Evolutionary conservation across 1,139 yeast genomes (phyloP).

Genomic region (Wickerhamomyces sp.): DNA sequence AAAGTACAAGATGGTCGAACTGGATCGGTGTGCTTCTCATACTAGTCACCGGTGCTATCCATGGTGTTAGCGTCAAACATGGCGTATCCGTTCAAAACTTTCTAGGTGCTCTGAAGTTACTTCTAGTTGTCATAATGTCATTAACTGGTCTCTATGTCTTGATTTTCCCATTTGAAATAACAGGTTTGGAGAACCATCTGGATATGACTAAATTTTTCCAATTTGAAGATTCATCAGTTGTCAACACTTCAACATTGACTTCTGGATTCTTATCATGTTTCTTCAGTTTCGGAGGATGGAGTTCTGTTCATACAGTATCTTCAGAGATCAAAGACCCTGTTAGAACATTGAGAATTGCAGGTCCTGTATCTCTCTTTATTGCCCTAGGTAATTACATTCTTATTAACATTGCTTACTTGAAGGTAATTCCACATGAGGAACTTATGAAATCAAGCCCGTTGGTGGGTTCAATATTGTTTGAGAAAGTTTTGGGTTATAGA

Average conservation of each 20-base stretch:
- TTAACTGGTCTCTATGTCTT: slow-evolving; percentile 48
- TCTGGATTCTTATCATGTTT: slow-evolving; percentile 55
- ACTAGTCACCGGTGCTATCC: slow-evolving; percentile 40
- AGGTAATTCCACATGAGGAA: slow-evolving; percentile 50
- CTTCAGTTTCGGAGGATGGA: slow-evolving; percentile 65
- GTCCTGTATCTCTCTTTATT: slow-evolving; percentile 48
- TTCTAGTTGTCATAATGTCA: slow-evolving; percentile 44
- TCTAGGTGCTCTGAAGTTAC: slow-evolving; percentile 51
- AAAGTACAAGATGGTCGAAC: slow-evolving; percentile 29
- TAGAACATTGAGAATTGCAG: slow-evolving; percentile 55
- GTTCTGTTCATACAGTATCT: slow-evolving; percentile 55
- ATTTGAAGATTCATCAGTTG: slow-evolving; percentile 26
- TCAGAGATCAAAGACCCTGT: slow-evolving; percentile 58
- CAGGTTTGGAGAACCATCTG: slow-evolving; percentile 39
- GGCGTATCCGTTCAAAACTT: slow-evolving; percentile 54
- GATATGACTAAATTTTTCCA: slow-evolving; percentile 31
- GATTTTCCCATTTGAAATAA: slow-evolving; percentile 37
- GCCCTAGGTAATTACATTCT: slow-evolving; percentile 48
- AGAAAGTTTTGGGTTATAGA: slow-evolving; percentile 47
- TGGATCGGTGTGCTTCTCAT: slow-evolving; percentile 42
- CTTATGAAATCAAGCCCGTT: slow-evolving; percentile 51
- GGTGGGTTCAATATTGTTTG: slow-evolving; percentile 55
- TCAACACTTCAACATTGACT: slow-evolving; percentile 44
- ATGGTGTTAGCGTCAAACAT: slow-evolving; percentile 48
- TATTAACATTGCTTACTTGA: slow-evolving; percentile 53